Evolutionary conservation across 2,329 filamentous ascomycete species (phyloP), one percentile per base, ranked within the genome.

Genomic region (Sporothrix brasiliensis): DNA sequence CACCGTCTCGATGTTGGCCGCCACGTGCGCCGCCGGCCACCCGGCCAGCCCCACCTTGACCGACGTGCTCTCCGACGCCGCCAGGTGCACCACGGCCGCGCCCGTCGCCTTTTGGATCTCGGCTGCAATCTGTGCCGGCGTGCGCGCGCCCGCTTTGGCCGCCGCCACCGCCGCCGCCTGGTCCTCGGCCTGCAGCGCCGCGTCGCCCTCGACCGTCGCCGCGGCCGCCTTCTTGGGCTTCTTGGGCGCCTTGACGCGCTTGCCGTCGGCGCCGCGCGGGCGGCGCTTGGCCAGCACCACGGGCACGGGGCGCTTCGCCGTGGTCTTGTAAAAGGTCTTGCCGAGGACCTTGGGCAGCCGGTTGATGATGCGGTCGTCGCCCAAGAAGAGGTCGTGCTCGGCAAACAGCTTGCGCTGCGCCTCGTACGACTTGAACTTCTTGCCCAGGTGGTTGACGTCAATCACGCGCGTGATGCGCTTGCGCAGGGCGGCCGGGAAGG

Each of bases 331-430:
- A 80, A 99, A 98, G 1, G 91, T 91, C 83, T 97, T 98, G 76
- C 94, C 95, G 14, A 99, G 88, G 2, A 89, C 84, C 74, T 88
- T 87, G 70, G 94, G 92, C 72, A 98, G 85, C 39, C 85, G 82
- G 78, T 87, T 89, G 77, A 90, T 84, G 76, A 99, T 91, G 65
- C 95, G 87, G 77, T 97, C 92, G 79, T 99, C 95, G 68, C 92
- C 94, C 70, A 99, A 86, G 83, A 99, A 98, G 70, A 98, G 83
- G 79, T 98, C 95, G 80, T 97, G 93, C 80, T 97, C 92, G 58
- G 88, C 84, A 73, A 91, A 87, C 49, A 99, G 87, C 80, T 95
- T 92, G 74, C 95, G 87, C 80, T 92, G 89, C 68, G 88, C 89
- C 83, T 99, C 95, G 81, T 92, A 99, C 72, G 91, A 88, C 83